Percentiles rank a stretch among this genome's conserved stretches.
Evolutionary conservation across 2,329 filamentous ascomycete genomes (phyloP).

Genomic region (Cadophora malorum): DNA sequence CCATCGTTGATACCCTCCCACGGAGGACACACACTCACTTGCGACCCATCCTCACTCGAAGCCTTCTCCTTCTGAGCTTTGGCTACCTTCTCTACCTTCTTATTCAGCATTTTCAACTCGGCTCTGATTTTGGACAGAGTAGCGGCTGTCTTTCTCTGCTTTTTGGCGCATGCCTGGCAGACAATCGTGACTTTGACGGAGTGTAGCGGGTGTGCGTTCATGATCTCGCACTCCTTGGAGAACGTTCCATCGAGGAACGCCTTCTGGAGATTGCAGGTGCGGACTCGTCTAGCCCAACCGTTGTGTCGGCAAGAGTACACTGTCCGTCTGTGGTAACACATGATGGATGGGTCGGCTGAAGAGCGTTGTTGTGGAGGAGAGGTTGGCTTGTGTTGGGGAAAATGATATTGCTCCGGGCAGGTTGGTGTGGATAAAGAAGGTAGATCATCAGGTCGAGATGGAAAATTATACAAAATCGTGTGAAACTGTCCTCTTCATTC

Average conservation of each 20-base stretch:
- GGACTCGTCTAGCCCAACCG: constrained; percentile 25
- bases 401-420: neutral
- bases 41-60: neutral
- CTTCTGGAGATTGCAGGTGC: constrained; percentile 22
- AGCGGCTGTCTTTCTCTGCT: neutral
- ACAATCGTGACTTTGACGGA: constrained; percentile 11
- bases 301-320: constrained; percentile 29
- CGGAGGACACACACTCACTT: neutral
- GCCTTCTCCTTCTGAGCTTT: constrained; percentile 3
- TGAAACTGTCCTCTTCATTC: constrained; percentile 1
- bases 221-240: constrained; percentile 21
- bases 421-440: neutral
- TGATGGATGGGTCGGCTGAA: constrained; percentile 9
- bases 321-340: constrained; percentile 31
- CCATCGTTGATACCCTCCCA: constrained; percentile 1
- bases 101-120: constrained; percentile 17
- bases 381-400: neutral
- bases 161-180: constrained; percentile 24
- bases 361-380: neutral
- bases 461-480: neutral
- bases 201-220: constrained; percentile 27
- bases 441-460: neutral
- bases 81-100: constrained; percentile 16
- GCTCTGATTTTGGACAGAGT: neutral
- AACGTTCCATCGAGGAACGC: constrained; percentile 19